A percentile compares a stretch with the other conserved stretches of the same genome.
Conservation (phyloP, 179 eudicot species). For the Spergularia azorica region DNA sequence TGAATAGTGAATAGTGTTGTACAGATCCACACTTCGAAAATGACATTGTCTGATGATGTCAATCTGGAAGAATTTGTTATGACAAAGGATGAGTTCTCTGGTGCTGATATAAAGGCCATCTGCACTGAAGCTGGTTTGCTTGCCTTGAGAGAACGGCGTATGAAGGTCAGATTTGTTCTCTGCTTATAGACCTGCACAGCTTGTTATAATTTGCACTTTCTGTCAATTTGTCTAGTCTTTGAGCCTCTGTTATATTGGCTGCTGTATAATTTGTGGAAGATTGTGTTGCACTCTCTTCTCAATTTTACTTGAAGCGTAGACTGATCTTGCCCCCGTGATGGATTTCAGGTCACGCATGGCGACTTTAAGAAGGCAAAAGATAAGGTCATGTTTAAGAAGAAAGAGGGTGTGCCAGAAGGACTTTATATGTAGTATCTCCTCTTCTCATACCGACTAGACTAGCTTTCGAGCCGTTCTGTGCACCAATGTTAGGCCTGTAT, state of each 20-base stretch:
- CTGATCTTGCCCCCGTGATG: background rate
- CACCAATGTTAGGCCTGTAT: background rate
- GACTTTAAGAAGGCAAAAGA: conserved; percentile 89
- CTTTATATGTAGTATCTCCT: conserved; percentile 55
- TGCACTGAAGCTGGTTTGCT: conserved; percentile 98
- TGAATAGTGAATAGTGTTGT: background rate
- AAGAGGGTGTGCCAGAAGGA: conserved; percentile 93
- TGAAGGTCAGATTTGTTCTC: conserved; percentile 63
- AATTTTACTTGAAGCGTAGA: background rate
- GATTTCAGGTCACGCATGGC: conserved; percentile 61
- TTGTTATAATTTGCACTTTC: background rate
- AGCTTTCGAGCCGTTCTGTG: background rate
- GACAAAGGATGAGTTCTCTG: conserved; percentile 99
- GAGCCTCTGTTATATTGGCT: background rate
- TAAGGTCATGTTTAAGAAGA: conserved; percentile 92
- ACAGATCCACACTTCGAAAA: conserved; percentile 93
- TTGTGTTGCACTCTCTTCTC: background rate
- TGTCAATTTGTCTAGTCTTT: background rate
- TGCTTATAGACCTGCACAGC: background rate
- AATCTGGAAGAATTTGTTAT: conserved; percentile 97
- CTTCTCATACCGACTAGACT: background rate
- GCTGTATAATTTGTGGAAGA: background rate
- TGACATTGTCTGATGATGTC: conserved; percentile 96
- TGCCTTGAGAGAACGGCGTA: conserved; percentile 90
- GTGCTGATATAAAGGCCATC: conserved; percentile 96